Evolutionary conservation across 2,329 filamentous ascomycete genomes (phyloP), one percentile per base, ranked within the genome.

Genomic region (Scytalidium sp.): DNA sequence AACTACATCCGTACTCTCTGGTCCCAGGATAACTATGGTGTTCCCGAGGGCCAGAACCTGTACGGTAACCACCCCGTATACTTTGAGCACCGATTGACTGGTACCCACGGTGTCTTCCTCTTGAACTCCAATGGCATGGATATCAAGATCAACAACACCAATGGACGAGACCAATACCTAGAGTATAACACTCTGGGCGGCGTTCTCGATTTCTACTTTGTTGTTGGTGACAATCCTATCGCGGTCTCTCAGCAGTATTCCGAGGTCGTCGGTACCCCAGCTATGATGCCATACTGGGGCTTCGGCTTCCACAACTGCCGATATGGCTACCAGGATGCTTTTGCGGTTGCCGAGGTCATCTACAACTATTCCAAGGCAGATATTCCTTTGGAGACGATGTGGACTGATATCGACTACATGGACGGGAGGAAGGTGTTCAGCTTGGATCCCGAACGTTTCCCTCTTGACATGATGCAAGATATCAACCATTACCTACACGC

Each of bases 181-280:
- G 87, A 92, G 67, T 94, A 92, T 70, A 90, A 92, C 64, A 81
- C 82, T 1, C 75, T 93, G 1, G 88, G 89, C 6, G 89, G 90
- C 9, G 78, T 92, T 19, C 64, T 94, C 2, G 90, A 93, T 65
- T 80, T 87, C 46, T 86, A 86, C 61, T 85, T 87, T 60, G 59
- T 86, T 9, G 74, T 80, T 8, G 84, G 83, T 0, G 79, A 81
- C 0, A 74, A 70, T 0, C 80, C 83, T 0, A 68, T 79, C 36
- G 77, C 82, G 10, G 80, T 84, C 0, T 72, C 80, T 10, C 70
- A 71, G 56, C 81, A 86, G 58, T 85, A 85, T 54, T 70, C 80
- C 1, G 73, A 79, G 50, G 66, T 85, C 25, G 74, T 75, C 9
- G 80, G 79, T 0, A 64, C 76, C 5, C 79, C 83, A 2, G 72